These are phyloP conservation scores for Trapa incisa DNA, from an alignment of 345 rosid genomes.

Conservation along the genomic window DNA sequence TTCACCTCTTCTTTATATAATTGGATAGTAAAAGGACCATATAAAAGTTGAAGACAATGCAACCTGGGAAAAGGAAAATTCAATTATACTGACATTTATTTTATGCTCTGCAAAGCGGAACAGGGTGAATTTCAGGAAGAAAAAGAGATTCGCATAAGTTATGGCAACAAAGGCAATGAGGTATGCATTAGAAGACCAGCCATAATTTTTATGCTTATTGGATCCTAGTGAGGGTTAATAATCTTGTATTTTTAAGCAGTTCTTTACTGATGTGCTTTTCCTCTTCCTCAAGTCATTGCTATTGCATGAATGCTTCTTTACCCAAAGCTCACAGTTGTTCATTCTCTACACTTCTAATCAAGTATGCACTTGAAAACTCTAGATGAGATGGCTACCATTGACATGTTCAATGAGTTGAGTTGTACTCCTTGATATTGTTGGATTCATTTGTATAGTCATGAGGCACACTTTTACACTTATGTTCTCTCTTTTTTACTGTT, in stretches of 20 bases:
- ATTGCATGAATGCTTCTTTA: neutral
- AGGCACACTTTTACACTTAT: neutral
- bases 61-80: neutral
- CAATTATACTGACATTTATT: neutral
- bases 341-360: neutral
- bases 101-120: constrained; percentile 28
- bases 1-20: neutral
- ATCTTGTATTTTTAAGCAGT: neutral
- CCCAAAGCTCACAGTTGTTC: neutral
- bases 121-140: constrained; percentile 27
- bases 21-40: neutral
- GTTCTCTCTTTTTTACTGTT: neutral
- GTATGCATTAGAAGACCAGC: constrained; percentile 24
- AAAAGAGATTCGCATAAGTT: constrained; percentile 76
- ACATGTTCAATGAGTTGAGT: neutral
- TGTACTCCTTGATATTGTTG: neutral
- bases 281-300: neutral
- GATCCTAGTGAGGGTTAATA: neutral
- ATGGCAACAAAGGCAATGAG: constrained; percentile 96
- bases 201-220: neutral
- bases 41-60: neutral
- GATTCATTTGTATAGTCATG: neutral
- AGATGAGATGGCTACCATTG: neutral
- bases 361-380: neutral
- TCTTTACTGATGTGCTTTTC: neutral